phyloP scores from a whole-genome alignment of 495 filamentous ascomycete genomes.

The Penicillium steckii region DNA sequence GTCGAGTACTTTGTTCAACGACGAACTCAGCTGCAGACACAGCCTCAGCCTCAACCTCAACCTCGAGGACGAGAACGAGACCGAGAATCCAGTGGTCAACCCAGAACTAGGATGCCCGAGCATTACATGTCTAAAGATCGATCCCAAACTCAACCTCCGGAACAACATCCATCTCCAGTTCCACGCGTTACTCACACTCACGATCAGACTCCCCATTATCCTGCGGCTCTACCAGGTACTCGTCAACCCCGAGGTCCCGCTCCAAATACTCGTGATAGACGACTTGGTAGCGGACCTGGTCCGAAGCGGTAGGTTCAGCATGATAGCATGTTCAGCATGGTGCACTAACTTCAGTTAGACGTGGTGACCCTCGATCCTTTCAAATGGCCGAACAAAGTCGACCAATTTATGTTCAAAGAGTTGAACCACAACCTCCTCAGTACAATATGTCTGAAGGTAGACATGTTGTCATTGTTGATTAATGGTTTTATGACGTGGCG shows the following conservation, averaged over 20 bases:
- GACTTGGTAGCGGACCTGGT: slow-evolving; percentile 15
- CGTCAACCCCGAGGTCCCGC: slow-evolving; percentile 6
- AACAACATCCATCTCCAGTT: slow-evolving; percentile 5
- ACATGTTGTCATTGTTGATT: slow-evolving; percentile 37
- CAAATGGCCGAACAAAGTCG: slow-evolving; percentile 25
- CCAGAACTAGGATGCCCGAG: slow-evolving; percentile 10
- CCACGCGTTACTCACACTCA: slow-evolving; percentile 12
- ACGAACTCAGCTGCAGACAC: slow-evolving; percentile 18
- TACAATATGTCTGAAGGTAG: slow-evolving; percentile 25
- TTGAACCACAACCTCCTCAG: slow-evolving; percentile 20
- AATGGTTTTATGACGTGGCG: slow-evolving; percentile 4
- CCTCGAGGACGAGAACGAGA: too few relatives aligned
- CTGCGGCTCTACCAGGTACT: slow-evolving; percentile 7
- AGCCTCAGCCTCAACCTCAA: slow-evolving; percentile 4
- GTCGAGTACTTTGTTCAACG: slow-evolving; percentile 20
- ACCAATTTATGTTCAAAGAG: slow-evolving; percentile 26
- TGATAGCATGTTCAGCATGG: not conserved
- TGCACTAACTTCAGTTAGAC: not conserved
- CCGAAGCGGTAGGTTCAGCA: slow-evolving; percentile 23
- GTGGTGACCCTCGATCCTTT: slow-evolving; percentile 15
- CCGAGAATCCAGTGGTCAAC: not conserved
- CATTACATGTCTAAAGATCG: slow-evolving; percentile 13
- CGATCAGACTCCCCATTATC: slow-evolving; percentile 8
- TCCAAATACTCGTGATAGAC: slow-evolving; percentile 15
- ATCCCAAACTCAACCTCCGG: slow-evolving; percentile 11